Evolutionary conservation across 208 protist species (phyloP), one percentile per base, ranked within the genome.

Genomic region (Leishmania amazonensis): DNA sequence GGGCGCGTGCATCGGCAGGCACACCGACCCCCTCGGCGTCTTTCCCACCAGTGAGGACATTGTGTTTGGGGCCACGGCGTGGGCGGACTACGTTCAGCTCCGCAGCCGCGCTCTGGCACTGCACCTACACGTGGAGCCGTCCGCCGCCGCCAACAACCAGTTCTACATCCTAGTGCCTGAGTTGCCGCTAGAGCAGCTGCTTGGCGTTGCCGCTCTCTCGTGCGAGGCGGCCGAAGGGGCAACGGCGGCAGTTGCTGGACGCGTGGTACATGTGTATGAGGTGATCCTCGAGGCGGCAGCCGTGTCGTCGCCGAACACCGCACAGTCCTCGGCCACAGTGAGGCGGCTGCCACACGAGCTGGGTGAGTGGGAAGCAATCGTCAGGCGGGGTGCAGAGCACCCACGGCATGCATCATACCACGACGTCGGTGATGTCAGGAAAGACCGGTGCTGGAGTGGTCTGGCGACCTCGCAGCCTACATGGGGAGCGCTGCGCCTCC

Each of bases 151-250:
- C 28, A 62, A 45, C 49, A 42, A 76, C 53, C 58, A 49, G 28
- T 83, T 75, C 54, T 85, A 88, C 79, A 64, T 88, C 0, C 54
- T 90, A 24, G 57, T 88, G 42, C 87, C 87, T 45, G 77, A 85
- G 45, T 58, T 90, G 40, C 65, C 80, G 60, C 76, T 53, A 38
- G 78, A 67, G 24, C 73, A 83, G 28, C 76, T 89, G 28, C 75
- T 89, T 68, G 54, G 75, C 17, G 78, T 77, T 24, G 28, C 60
- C 54, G 75, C 47, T 4, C 21, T 74, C n/a, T 53, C 45, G 45
- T 5, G 40, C 45, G 58, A 57, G 5, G n/a, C 81, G 19, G 45
- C 13, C 5, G 24, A 38, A 51, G 65, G 8, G 15, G 19, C 64
- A 6, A 45, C 13, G 51, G 38, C 53, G 19, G 47, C 13, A 54